Evolutionary conservation across 495 filamentous ascomycete species (phyloP), one percentile per base, ranked within the genome.

Genomic region (Poronia punctata): DNA sequence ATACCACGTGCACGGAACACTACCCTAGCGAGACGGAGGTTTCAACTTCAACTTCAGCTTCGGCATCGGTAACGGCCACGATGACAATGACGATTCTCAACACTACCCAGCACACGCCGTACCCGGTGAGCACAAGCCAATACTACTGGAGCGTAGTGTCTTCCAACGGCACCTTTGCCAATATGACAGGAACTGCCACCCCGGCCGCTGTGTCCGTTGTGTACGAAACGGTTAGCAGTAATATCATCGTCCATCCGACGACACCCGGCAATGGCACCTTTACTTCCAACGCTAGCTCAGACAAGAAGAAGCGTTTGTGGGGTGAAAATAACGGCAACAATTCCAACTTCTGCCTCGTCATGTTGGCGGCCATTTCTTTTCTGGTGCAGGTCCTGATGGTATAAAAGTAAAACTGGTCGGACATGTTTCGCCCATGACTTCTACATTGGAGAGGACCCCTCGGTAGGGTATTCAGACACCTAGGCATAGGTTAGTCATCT

Each of bases 361-460:
- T 52, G 52, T 5, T 52, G 18, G 33, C 30, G 7, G 26, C 40
- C 2, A 24, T 49, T 16, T 32, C 38, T n/a, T 16, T 38, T 14
- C n/a, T 32, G 10, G 22, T 34, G 10, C 36, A 44, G 19, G 24
- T 10, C 6, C 24, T 45, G n/a, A 11, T 12, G 15, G 6, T 24
- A 7, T 38, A 20, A 33, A 12, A 20, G 23, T n/a, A 24, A 22
- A 16, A 39, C 19, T 10, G 22, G 9, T 9, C 24, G n/a, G 7
- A 34, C 9, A 14, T 24, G 18, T 3, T 36, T 9, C 20, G 19
- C 20, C 15, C n/a, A n/a, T n/a, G n/a, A n/a, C n/a, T n/a, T n/a
- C n/a, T n/a, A n/a, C n/a, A n/a, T n/a, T n/a, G n/a, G n/a, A n/a
- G n/a, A n/a, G n/a, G n/a, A n/a, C n/a, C n/a, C n/a, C n/a, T n/a